Conservation (phyloP, 1,284 basidiomycete species). For the Vanrija pseudolonga region DNA sequence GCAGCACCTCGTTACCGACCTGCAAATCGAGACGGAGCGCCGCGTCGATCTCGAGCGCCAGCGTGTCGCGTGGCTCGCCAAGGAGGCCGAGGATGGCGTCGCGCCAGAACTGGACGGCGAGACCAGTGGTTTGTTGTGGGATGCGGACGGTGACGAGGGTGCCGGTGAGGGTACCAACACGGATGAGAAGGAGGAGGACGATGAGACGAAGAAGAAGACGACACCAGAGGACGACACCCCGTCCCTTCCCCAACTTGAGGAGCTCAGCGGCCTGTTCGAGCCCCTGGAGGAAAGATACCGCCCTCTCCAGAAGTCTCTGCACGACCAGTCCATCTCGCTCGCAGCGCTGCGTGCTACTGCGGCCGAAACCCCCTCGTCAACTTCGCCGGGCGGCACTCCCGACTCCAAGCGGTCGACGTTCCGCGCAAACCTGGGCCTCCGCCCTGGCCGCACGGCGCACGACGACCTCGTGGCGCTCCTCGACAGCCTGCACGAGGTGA, state of each 20-base stretch:
- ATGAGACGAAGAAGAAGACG: conserved; percentile 1
- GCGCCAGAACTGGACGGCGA: conserved; percentile 5
- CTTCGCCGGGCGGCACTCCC: conserved; percentile 5
- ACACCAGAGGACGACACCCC: neutral
- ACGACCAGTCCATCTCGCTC: conserved; percentile 42
- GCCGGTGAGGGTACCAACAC: neutral
- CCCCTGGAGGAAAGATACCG: conserved; percentile 30
- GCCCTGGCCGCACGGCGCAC: conserved; percentile 22
- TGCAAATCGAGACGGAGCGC: conserved; percentile 62
- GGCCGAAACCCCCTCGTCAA: conserved; percentile 12
- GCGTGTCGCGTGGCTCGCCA: conserved; percentile 46
- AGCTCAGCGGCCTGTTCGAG: conserved; percentile 28
- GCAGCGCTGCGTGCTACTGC: conserved; percentile 25
- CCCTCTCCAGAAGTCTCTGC: conserved; percentile 40
- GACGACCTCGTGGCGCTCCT: conserved; percentile 56
- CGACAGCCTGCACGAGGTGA: conserved; percentile 68
- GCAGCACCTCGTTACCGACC: conserved; percentile 60
- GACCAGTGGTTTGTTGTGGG: conserved; percentile 9
- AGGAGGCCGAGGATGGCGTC: conserved; percentile 34
- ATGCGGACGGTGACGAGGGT: conserved; percentile 14
- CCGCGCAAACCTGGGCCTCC: conserved; percentile 14
- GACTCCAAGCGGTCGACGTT: conserved; percentile 13
- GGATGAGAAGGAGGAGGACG: neutral
- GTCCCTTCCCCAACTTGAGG: conserved; percentile 8
- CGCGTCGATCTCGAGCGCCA: conserved; percentile 57